Evolutionary conservation across 2,329 filamentous ascomycete genomes (phyloP).

Genomic region (Bipolaris zeicola): DNA sequence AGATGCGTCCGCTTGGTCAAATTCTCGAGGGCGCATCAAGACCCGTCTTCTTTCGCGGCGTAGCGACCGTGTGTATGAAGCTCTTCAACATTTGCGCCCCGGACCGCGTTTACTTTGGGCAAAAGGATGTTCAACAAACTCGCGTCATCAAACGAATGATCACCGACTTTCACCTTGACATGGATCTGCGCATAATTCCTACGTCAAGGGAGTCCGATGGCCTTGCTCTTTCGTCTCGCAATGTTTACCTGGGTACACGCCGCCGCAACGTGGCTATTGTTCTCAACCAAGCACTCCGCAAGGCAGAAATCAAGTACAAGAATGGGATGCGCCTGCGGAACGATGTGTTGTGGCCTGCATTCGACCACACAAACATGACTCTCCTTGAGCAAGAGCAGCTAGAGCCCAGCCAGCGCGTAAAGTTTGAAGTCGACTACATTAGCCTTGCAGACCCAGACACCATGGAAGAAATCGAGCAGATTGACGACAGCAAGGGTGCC

Average conservation of each 20-base stretch:
- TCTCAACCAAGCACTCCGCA: constrained; percentile 69
- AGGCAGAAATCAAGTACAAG: constrained; percentile 71
- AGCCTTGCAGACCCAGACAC: constrained; percentile 85
- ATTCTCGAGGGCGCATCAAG: constrained; percentile 83
- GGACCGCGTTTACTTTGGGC: constrained; percentile 87
- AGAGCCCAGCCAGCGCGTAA: constrained; percentile 64
- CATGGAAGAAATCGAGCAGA: constrained; percentile 74
- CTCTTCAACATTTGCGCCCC: constrained; percentile 82
- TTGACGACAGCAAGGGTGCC: constrained; percentile 74
- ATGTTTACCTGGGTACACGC: constrained; percentile 84
- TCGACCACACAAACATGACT: constrained; percentile 61
- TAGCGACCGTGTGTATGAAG: constrained; percentile 96
- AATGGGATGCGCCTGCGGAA: constrained; percentile 61
- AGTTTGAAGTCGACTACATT: constrained; percentile 88
- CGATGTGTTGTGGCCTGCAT: constrained; percentile 74
- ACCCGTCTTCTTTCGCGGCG: constrained; percentile 94
- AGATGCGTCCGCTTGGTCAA: constrained; percentile 80
- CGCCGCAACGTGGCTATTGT: constrained; percentile 75
- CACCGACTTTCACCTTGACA: constrained; percentile 81
- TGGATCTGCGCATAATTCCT: constrained; percentile 72
- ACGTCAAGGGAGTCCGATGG: constrained; percentile 82
- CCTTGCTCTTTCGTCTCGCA: constrained; percentile 87
- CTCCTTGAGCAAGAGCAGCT: constrained; percentile 67
- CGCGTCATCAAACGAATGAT: constrained; percentile 88
- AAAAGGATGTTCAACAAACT: constrained; percentile 97